A percentile compares a stretch with the other conserved stretches of the same genome.
Conservation (phyloP, 495 filamentous ascomycete species). For the Penicillium turbatum region DNA sequence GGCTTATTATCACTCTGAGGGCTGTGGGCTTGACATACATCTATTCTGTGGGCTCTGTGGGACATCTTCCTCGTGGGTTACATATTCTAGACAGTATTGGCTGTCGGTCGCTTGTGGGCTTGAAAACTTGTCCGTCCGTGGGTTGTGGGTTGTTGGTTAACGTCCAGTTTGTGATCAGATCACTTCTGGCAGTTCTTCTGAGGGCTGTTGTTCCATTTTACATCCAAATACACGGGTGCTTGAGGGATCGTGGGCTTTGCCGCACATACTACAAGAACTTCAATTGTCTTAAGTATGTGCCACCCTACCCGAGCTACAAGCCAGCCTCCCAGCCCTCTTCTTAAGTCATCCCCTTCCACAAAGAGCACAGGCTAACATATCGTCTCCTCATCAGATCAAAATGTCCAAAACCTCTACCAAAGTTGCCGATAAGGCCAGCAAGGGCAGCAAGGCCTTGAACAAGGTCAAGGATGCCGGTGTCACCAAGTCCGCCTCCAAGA, state of each 20-base stretch:
- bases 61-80: slow-evolving; percentile 41
- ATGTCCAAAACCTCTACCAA: slow-evolving; percentile 52
- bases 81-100: slow-evolving; percentile 43
- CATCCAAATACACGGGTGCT: slow-evolving; percentile 35
- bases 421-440: slow-evolving; percentile 45
- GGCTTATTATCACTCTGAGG: slow-evolving; percentile 44
- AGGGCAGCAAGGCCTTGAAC: slow-evolving; percentile 46
- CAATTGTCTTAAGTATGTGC: slow-evolving; percentile 18
- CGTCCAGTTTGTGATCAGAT: slow-evolving; percentile 33
- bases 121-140: slow-evolving; percentile 45
- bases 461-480: slow-evolving; percentile 53
- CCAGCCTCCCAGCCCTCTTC: slow-evolving; percentile 5
- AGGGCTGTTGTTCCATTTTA: slow-evolving; percentile 32
- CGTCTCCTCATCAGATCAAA: slow-evolving; percentile 26
- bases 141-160: slow-evolving; percentile 46
- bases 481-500: slow-evolving; percentile 49
- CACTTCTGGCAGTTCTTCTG: slow-evolving; percentile 31
- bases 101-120: slow-evolving; percentile 46
- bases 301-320: slow-evolving; percentile 12
- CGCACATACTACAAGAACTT: slow-evolving; percentile 33
- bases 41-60: slow-evolving; percentile 44
- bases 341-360: background rate
- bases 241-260: slow-evolving; percentile 43
- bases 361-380: slow-evolving; percentile 23
- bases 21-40: slow-evolving; percentile 47